Evolutionary conservation across 345 rosid genomes (phyloP).

Genomic region (thale cress (Arabidopsis thaliana)): DNA sequence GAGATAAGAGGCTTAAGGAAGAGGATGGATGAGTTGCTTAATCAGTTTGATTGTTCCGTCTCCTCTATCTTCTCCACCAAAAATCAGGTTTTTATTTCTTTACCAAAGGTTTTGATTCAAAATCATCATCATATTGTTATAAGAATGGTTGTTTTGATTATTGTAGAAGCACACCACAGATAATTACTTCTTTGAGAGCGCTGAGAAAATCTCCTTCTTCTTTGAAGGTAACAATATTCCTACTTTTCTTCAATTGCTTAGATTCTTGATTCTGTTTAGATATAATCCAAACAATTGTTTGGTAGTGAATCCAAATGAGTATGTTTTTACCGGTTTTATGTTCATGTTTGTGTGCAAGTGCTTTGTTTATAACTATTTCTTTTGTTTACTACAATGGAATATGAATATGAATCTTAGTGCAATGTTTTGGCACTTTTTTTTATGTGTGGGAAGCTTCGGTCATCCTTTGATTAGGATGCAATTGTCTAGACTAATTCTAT

Average conservation of each 20-base stretch:
- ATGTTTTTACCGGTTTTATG: not conserved
- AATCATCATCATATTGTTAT: not conserved
- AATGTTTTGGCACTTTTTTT: constrained; percentile 7
- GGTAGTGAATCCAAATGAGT: too few species aligned
- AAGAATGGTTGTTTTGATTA: too few species aligned
- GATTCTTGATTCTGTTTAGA: too few species aligned
- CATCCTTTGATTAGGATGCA: not conserved
- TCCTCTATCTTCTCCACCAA: constrained; percentile 89
- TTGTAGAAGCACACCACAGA: constrained; percentile 60
- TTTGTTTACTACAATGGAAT: not conserved
- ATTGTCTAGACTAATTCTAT: not conserved
- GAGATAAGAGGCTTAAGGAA: constrained; percentile 69
- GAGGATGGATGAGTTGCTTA: constrained; percentile 70
- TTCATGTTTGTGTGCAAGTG: not conserved
- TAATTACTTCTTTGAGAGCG: constrained; percentile 90
- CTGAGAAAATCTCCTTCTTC: constrained; percentile 84
- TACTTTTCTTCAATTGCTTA: not conserved
- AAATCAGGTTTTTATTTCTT: constrained; percentile 61
- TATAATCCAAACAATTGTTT: too few species aligned
- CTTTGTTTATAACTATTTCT: not conserved
- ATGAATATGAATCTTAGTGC: not conserved
- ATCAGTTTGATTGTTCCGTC: constrained; percentile 63
- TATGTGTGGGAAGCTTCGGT: not conserved
- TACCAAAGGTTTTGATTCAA: not conserved
- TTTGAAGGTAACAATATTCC: constrained; percentile 71